phyloP scores from a whole-genome alignment of 306 rosid genomes.

The Quillaja saponaria region DNA sequence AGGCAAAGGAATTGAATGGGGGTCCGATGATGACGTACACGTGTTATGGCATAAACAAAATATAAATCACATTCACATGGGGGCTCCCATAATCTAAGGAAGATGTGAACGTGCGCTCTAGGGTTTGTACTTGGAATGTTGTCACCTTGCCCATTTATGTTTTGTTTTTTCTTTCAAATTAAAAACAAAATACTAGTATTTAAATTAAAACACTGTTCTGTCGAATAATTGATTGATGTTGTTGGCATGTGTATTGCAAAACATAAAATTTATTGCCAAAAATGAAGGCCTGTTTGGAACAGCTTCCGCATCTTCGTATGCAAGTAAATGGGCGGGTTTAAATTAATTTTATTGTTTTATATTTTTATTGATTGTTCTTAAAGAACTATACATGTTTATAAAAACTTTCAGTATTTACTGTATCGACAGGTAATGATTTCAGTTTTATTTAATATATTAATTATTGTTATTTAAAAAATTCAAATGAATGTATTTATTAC shows the following conservation, averaged over 20 bases:
- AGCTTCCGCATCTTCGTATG: slow-evolving; percentile 22
- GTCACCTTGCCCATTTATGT: slow-evolving; percentile 23
- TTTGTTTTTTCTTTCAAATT: background rate
- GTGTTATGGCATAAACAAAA: slow-evolving; percentile 38
- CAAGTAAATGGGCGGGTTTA: slow-evolving; percentile 20
- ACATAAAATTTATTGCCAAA: too few relatives aligned
- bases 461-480: too few relatives aligned
- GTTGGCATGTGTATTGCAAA: slow-evolving; percentile 33
- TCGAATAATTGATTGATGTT: slow-evolving; percentile 7
- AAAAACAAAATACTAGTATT: slow-evolving; percentile 4
- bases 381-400: too few relatives aligned
- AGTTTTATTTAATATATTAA: too few relatives aligned
- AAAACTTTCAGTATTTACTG: too few relatives aligned
- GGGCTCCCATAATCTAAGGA: slow-evolving; percentile 46
- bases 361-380: too few relatives aligned
- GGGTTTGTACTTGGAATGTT: slow-evolving; percentile 37
- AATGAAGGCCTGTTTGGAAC: too few relatives aligned
- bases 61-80: slow-evolving; percentile 64
- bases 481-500: too few relatives aligned
- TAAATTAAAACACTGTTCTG: slow-evolving; percentile 6
- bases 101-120: slow-evolving; percentile 55
- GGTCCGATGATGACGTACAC: too few relatives aligned
- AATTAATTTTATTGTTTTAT: too few relatives aligned
- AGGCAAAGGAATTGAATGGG: slow-evolving; percentile 3
- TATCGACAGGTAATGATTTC: too few relatives aligned